Evolutionary conservation across 169 alveolate species (phyloP).

Genomic region (Cryptosporidium muris): DNA sequence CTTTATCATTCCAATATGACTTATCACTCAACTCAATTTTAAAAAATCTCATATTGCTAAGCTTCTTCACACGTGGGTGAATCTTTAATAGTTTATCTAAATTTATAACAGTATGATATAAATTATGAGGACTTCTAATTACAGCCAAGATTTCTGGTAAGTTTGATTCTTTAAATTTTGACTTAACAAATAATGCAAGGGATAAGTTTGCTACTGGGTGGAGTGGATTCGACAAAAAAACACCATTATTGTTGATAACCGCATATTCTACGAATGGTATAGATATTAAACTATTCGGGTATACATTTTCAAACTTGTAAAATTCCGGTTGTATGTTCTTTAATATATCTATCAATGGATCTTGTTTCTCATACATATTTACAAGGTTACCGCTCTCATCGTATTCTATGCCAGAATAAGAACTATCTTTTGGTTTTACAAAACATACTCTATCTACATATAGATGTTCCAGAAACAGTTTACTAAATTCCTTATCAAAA

Average conservation of each 20-base stretch:
- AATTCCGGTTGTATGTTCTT: conserved; percentile 2
- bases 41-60: conserved; percentile 6
- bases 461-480: conserved; percentile 12
- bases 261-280: conserved; percentile 48
- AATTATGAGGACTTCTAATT: conserved; percentile 42
- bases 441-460: conserved; percentile 34
- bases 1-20: conserved; percentile 67
- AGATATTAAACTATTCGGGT: conserved; percentile 38
- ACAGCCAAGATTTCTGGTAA: conserved; percentile 13
- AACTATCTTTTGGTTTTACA: conserved; percentile 20
- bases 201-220: conserved; percentile 20
- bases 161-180: background rate
- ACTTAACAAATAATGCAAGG: conserved; percentile 20
- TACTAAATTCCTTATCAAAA: conserved; percentile 39
- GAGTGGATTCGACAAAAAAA: conserved; percentile 14
- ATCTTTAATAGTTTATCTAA: conserved; percentile 27
- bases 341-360: background rate
- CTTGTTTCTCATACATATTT: background rate
- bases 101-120: conserved; percentile 20
- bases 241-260: conserved; percentile 22
- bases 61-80: conserved; percentile 62
- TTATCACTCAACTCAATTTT: conserved; percentile 42
- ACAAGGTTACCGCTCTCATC: background rate
- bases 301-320: conserved; percentile 28
- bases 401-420: too few species aligned